phyloP scores from a whole-genome alignment of 179 eudicot genomes.

The Camellia oleifera region DNA sequence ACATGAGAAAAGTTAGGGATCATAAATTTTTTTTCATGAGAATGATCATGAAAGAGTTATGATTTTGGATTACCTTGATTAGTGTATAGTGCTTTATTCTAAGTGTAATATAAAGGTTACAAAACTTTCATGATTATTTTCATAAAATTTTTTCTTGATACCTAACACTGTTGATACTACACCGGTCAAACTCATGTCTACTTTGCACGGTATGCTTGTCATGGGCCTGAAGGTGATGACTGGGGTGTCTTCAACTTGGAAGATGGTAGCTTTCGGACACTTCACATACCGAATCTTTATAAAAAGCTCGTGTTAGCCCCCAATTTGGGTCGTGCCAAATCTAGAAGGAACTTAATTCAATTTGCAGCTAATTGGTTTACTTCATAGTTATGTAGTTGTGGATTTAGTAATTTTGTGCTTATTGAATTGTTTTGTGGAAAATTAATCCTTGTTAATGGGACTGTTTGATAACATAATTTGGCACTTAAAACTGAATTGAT shows the following conservation, averaged over 20 bases:
- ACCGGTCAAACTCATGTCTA: conserved; percentile 2
- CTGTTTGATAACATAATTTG: too few relatives aligned
- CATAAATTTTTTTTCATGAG: too few relatives aligned
- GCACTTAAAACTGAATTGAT: too few relatives aligned
- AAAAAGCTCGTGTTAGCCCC: neutral
- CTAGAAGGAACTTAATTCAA: neutral
- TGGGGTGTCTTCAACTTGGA: neutral
- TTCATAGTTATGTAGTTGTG: neutral
- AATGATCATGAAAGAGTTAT: too few relatives aligned
- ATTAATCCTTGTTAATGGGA: too few relatives aligned
- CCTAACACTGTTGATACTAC: neutral
- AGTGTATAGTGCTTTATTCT: too few relatives aligned
- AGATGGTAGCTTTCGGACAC: neutral
- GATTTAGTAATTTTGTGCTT: too few relatives aligned
- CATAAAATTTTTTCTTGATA: too few relatives aligned
- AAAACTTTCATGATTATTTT: too few relatives aligned
- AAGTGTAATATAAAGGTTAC: too few relatives aligned
- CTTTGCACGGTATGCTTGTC: neutral
- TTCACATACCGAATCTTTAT: neutral
- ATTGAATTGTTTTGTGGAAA: too few relatives aligned
- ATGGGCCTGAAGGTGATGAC: neutral
- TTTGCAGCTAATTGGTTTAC: neutral
- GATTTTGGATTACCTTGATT: too few relatives aligned
- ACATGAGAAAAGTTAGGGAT: neutral
- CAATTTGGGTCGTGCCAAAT: neutral